Conservation (phyloP, 306 rosid species). For the Prinsepia uniflora region DNA sequence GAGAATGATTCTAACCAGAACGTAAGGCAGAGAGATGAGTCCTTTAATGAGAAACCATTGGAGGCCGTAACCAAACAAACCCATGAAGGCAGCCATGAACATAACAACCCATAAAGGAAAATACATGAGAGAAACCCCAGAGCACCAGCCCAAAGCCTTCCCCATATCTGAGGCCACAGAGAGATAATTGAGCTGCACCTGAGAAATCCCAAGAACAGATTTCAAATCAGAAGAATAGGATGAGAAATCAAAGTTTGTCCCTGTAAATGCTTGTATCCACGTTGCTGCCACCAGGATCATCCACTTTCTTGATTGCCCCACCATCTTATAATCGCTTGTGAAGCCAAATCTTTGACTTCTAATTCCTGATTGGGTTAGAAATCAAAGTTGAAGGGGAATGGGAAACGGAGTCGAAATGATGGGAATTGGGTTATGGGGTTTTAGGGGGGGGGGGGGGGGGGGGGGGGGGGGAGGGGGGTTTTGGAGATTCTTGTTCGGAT, state of each 20-base stretch:
- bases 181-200: slow-evolving; percentile 60
- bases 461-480: slow-evolving; percentile 5
- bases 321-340: slow-evolving; percentile 8
- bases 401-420: background rate
- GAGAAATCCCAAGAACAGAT: slow-evolving; percentile 52
- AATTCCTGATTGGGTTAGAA: background rate
- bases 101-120: slow-evolving; percentile 56
- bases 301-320: slow-evolving; percentile 53
- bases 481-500: background rate
- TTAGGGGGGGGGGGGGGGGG: slow-evolving; percentile 9
- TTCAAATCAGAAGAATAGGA: slow-evolving; percentile 59
- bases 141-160: slow-evolving; percentile 68
- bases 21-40: slow-evolving; percentile 49
- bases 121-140: slow-evolving; percentile 47
- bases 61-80: slow-evolving; percentile 56
- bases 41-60: slow-evolving; percentile 59
- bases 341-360: background rate
- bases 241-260: slow-evolving; percentile 76
- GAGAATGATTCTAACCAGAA: slow-evolving; percentile 34
- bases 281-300: slow-evolving; percentile 41
- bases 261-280: slow-evolving; percentile 74
- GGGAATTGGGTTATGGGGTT: background rate
- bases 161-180: slow-evolving; percentile 78
- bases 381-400: background rate
- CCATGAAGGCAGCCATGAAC: slow-evolving; percentile 46